These are phyloP conservation scores for Priceomyces melissophilus DNA, from an alignment of 805 yeast species.

Conservation along the genomic window DNA sequence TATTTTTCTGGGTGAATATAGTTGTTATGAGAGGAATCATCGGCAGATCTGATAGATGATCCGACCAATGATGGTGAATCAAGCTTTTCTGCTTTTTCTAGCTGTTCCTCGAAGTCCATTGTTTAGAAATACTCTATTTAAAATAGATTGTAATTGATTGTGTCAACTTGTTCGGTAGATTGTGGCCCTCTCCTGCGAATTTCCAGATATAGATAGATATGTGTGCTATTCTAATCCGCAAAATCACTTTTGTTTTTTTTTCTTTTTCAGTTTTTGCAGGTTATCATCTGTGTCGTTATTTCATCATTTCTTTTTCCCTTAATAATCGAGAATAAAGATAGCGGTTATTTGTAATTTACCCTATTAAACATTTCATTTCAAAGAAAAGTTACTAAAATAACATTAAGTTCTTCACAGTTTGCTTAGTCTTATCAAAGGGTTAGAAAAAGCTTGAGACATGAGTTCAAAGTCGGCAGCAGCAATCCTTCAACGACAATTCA, in stretches of 20 bases:
- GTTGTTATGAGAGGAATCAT: conserved; percentile 43
- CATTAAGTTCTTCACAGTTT: background rate
- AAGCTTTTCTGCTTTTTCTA: conserved; percentile 49
- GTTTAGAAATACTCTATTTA: conserved; percentile 1
- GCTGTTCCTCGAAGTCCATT: conserved; percentile 53
- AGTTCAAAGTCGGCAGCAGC: conserved; percentile 68
- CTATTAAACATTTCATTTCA: background rate
- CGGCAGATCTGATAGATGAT: conserved; percentile 46
- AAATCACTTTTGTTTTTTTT: background rate
- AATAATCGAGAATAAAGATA: conserved; percentile 4
- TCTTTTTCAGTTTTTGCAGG: conserved; percentile 2
- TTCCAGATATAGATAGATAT: background rate
- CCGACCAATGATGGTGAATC: conserved; percentile 53
- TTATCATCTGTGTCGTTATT: conserved; percentile 5
- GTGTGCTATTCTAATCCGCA: conserved; percentile 2
- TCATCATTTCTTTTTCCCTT: conserved; percentile 4
- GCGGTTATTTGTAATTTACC: conserved; percentile 4
- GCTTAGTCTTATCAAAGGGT: background rate
- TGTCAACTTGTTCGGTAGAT: background rate
- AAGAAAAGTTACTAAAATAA: background rate
- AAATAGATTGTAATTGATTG: background rate
- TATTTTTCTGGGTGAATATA: conserved; percentile 44
- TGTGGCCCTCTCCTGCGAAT: no score
- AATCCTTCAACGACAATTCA: conserved; percentile 85
- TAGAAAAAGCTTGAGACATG: conserved; percentile 19